phyloP scores from a whole-genome alignment of 495 filamentous ascomycete species.

The Sphaerosporella brunnea region DNA sequence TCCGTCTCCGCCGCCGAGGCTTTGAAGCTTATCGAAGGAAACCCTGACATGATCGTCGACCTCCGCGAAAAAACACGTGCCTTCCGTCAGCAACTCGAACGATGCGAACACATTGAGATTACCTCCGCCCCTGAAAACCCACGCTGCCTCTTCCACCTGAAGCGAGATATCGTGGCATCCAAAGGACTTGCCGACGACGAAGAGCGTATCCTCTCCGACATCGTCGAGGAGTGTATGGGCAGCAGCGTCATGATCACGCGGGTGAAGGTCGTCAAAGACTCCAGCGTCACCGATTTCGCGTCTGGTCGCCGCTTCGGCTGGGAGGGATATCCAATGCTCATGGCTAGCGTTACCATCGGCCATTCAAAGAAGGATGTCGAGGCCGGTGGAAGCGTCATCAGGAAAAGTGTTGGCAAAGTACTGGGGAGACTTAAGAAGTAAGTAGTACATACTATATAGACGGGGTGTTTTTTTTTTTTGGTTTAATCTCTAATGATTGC shows the following conservation, averaged over 20 bases:
- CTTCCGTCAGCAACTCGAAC: slow-evolving; percentile 72
- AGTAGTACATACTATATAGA: no score
- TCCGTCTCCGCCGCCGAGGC: slow-evolving; percentile 89
- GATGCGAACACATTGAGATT: slow-evolving; percentile 82
- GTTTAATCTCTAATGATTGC: no score
- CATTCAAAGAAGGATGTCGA: slow-evolving; percentile 88
- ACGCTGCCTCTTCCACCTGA: slow-evolving; percentile 66
- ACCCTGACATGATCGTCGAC: slow-evolving; percentile 54
- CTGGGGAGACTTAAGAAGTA: slow-evolving; percentile 5
- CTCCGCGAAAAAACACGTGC: slow-evolving; percentile 66
- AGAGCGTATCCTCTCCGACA: slow-evolving; percentile 70
- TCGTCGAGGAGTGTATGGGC: slow-evolving; percentile 71
- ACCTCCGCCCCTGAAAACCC: slow-evolving; percentile 74
- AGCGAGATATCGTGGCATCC: slow-evolving; percentile 59
- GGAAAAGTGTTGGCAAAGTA: slow-evolving; percentile 89
- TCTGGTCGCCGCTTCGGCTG: slow-evolving; percentile 37
- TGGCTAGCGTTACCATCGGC: slow-evolving; percentile 74
- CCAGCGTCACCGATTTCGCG: slow-evolving; percentile 30
- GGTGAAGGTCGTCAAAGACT: slow-evolving; percentile 49
- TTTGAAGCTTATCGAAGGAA: slow-evolving; percentile 63
- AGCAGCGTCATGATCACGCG: slow-evolving; percentile 80
- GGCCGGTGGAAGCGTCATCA: slow-evolving; percentile 68
- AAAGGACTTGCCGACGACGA: slow-evolving; percentile 57
- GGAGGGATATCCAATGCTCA: slow-evolving; percentile 58
- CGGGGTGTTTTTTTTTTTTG: no score